Evolutionary conservation across 768 basidiomycete genomes (phyloP), one percentile per base, ranked within the genome.

Genomic region (Boletellus sp.): DNA sequence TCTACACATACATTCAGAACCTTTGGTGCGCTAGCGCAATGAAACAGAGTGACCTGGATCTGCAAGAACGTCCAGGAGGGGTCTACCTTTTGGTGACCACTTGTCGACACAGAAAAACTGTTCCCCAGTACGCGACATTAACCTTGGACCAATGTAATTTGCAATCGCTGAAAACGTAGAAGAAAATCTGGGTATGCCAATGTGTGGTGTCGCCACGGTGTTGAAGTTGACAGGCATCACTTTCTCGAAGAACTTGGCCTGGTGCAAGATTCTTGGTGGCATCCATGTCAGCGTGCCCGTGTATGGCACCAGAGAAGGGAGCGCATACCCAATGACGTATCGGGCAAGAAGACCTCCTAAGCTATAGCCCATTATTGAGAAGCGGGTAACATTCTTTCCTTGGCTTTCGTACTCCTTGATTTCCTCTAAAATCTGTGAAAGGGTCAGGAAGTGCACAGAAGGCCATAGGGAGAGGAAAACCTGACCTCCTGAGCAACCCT

Each of bases 281-380:
- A 3, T 19, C 7, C 15, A 17, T n/a, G 28, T 59, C 46, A 51
- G 31, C 38, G 51, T 47, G 50, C 42, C 23, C 52, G 15, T 34
- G 12, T 19, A 15, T n/a, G n/a, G n/a, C 26, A 22, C 11, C 2
- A 37, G 17, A 23, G 8, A 42, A 22, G 16, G 31, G n/a, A 9
- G 15, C 17, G 65, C 74, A 58, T 51, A 81, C 77, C 86, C 90
- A 44, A 92, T 70, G 34, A 85, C 75, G 65, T 91, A 93, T 15
- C 92, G 83, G 15, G 87, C 80, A 9, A 94, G 72, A 2, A 94
- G 75, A 1, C 93, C 93, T 2, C 93, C 93, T 11, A 94, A 74
- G 33, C 76, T 78, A 66, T 94, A 94, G 1, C 92, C 92, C 2
- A 79, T 81, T 5, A 86, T 72, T 11, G 87, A 90, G 59, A 93